Conservation (phyloP, 148 eudicot genomes). For the Rhododendron henanense region DNA sequence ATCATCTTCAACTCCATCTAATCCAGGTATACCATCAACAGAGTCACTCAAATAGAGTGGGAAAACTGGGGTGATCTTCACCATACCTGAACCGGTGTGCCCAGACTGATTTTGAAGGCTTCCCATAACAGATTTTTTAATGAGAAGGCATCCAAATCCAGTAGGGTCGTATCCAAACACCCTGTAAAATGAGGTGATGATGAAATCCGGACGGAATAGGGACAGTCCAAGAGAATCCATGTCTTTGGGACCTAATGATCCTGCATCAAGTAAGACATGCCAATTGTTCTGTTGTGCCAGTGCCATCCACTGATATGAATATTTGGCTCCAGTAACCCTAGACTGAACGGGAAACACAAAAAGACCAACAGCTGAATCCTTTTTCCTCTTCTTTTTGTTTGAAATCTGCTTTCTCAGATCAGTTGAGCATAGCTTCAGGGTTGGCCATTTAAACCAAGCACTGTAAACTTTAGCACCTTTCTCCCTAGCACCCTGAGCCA, state of each 20-base stretch:
- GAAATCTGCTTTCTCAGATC: constrained; percentile 83
- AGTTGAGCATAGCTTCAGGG: constrained; percentile 81
- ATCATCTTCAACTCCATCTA: constrained; percentile 50
- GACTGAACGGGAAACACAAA: constrained; percentile 97
- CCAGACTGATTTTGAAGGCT: constrained; percentile 91
- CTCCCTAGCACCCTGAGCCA: constrained; percentile 84
- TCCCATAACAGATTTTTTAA: constrained; percentile 80
- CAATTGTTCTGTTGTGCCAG: constrained; percentile 92
- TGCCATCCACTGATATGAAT: constrained; percentile 99
- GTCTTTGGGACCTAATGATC: constrained; percentile 91
- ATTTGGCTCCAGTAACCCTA: constrained; percentile 91
- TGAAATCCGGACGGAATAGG: constrained; percentile 86
- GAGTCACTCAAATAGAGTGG: constrained; percentile 84
- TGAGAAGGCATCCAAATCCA: constrained; percentile 96
- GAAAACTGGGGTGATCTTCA: constrained; percentile 84
- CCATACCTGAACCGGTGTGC: constrained; percentile 82
- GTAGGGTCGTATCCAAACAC: constrained; percentile 93
- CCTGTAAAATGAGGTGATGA: constrained; percentile 86
- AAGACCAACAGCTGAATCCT: constrained; percentile 79
- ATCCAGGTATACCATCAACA: constrained; percentile 68
- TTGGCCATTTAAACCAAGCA: constrained; percentile 96
- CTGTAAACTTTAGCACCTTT: constrained; percentile 88
- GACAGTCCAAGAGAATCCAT: constrained; percentile 98
- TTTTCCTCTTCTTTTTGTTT: constrained; percentile 76
- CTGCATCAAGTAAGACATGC: constrained; percentile 95